Evolutionary conservation across 1,284 basidiomycete genomes (phyloP).

Genomic region (Gymnopus androsaceus): DNA sequence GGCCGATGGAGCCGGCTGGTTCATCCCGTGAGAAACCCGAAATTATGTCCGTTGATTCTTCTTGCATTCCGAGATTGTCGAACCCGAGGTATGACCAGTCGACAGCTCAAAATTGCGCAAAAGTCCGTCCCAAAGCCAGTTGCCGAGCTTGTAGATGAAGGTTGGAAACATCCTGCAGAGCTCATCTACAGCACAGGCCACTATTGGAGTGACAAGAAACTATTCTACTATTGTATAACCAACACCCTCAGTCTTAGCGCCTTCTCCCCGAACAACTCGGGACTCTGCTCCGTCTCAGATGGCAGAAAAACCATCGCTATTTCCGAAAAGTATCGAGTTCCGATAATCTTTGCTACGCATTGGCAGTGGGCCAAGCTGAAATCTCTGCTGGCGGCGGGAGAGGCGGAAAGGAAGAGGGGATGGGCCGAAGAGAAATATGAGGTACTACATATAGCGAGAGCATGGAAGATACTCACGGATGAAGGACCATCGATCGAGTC

Average conservation of each 20-base stretch:
- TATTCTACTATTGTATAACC: conserved; percentile 11
- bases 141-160: not conserved
- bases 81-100: conserved; percentile 9
- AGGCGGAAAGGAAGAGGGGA: not conserved
- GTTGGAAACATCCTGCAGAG: conserved; percentile 17
- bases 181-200: conserved; percentile 13
- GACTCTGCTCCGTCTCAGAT: conserved; percentile 5
- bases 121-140: not conserved
- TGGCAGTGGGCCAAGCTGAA: conserved; percentile 14
- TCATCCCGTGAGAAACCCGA: no score
- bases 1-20: no score
- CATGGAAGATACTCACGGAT: conserved; percentile 15
- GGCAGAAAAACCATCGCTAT: conserved; percentile 14
- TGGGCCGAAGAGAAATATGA: conserved; percentile 15
- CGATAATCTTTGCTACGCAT: conserved; percentile 12
- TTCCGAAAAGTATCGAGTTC: conserved; percentile 12
- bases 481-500: conserved; percentile 8
- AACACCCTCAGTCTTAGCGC: conserved; percentile 9
- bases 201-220: conserved; percentile 14
- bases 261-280: not conserved
- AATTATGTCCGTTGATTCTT: no score
- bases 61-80: no score
- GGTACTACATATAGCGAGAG: conserved; percentile 13
- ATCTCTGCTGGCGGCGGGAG: conserved; percentile 1
- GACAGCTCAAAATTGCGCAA: conserved; percentile 9